phyloP scores from a whole-genome alignment of 352 stramenopile species.

The Globisporangium splendens region DNA sequence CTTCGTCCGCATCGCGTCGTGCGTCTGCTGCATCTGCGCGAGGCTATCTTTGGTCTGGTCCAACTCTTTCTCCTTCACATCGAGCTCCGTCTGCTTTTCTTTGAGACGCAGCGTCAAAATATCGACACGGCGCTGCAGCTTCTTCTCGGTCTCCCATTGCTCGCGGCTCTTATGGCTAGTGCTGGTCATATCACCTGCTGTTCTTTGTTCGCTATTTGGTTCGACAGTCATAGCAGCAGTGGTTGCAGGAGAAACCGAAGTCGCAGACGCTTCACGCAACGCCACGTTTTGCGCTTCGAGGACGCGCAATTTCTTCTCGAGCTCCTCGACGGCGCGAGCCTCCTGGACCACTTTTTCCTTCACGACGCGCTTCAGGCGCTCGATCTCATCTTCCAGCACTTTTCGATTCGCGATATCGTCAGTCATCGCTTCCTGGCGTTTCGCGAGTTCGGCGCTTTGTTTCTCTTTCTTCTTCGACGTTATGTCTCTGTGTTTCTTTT shows the following conservation, averaged over 20 bases:
- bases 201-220: background rate
- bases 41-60: constrained; percentile 32
- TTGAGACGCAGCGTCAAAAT: constrained; percentile 61
- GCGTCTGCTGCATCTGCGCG: constrained; percentile 24
- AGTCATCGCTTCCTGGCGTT: constrained; percentile 16
- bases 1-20: constrained; percentile 15
- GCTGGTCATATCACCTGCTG: background rate
- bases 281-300: constrained; percentile 80
- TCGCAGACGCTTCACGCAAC: constrained; percentile 43
- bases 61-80: constrained; percentile 41
- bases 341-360: constrained; percentile 59
- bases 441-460: no score
- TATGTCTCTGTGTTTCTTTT: constrained; percentile 19
- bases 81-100: constrained; percentile 56
- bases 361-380: constrained; percentile 46
- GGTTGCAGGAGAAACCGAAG: constrained; percentile 3
- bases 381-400: constrained; percentile 38
- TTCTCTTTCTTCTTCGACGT: constrained; percentile 22
- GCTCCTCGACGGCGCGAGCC: constrained; percentile 37
- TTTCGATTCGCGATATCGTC: constrained; percentile 3
- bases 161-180: constrained; percentile 14
- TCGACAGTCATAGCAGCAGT: background rate
- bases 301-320: constrained; percentile 70
- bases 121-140: constrained; percentile 65
- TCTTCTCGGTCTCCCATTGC: constrained; percentile 64